Conservation (phyloP, 257 asterid species). For the Forsythia suspensa region DNA sequence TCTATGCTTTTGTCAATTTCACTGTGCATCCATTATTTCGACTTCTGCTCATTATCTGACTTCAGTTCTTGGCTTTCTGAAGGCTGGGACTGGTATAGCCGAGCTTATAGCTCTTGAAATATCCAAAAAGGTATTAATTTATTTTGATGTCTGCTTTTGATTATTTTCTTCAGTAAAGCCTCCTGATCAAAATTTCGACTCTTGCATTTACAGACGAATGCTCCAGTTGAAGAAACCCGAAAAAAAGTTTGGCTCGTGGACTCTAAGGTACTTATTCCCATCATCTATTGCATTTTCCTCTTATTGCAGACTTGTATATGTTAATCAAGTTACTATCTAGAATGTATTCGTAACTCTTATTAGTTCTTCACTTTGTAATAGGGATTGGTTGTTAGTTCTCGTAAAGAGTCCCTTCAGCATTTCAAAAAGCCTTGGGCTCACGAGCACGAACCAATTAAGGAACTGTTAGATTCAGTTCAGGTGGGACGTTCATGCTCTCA, state of each 20-base stretch:
- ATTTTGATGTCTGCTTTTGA: conserved; percentile 11
- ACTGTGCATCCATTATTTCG: background rate
- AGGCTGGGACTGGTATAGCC: conserved; percentile 99
- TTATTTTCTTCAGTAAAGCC: conserved; percentile 11
- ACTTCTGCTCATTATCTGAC: conserved; percentile 25
- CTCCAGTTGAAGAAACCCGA: conserved; percentile 66
- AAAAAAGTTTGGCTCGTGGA: conserved; percentile 95
- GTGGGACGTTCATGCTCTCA: conserved; percentile 36
- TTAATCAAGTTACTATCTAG: background rate
- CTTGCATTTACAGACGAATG: conserved; percentile 45
- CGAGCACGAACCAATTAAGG: conserved; percentile 72
- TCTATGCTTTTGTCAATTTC: background rate
- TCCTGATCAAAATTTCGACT: conserved; percentile 11
- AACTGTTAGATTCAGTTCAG: conserved; percentile 76
- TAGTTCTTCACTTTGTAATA: conserved; percentile 23
- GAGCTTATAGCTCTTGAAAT: conserved; percentile 92
- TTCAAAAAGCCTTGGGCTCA: conserved; percentile 92
- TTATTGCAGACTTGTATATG: background rate
- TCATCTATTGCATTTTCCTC: conserved; percentile 3
- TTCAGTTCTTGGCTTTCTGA: conserved; percentile 27
- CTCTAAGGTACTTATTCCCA: conserved; percentile 56
- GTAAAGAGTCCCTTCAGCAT: conserved; percentile 86
- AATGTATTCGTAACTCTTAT: conserved; percentile 13
- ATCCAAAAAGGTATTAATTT: conserved; percentile 57
- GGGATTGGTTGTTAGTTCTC: conserved; percentile 80